phyloP scores from a whole-genome alignment of 2,329 filamentous ascomycete species.

The Trichophyton rubrum region DNA sequence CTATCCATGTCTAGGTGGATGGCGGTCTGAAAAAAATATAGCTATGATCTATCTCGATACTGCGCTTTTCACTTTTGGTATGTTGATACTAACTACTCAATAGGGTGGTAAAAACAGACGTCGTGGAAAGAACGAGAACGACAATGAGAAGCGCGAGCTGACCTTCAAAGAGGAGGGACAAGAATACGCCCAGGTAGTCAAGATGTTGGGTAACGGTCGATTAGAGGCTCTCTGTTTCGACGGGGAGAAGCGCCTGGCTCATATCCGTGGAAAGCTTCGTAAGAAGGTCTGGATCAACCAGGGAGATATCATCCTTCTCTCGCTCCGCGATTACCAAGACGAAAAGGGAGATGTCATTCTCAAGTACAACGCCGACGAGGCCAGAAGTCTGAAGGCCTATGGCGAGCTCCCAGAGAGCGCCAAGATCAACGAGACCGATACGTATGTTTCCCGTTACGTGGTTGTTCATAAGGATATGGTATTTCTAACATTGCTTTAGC shows the following conservation, averaged over 20 bases:
- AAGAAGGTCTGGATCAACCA: conserved; percentile 99
- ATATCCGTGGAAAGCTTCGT: conserved; percentile 89
- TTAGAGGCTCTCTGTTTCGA: conserved; percentile 93
- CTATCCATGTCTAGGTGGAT: conserved; percentile 1
- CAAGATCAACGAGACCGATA: conserved; percentile 99
- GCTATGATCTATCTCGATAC: background rate
- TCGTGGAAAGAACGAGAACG: conserved; percentile 98
- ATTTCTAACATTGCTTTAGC: conserved; percentile 12
- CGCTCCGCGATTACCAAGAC: conserved; percentile 83
- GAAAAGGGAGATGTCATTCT: conserved; percentile 88
- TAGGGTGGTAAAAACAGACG: conserved; percentile 96
- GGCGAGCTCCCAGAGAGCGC: conserved; percentile 93
- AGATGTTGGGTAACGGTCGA: conserved; percentile 93
- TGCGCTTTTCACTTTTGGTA: background rate
- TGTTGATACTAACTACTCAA: background rate
- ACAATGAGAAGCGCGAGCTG: conserved; percentile 97
- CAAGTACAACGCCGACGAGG: conserved; percentile 94
- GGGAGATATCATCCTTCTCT: conserved; percentile 82
- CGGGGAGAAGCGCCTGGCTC: conserved; percentile 70
- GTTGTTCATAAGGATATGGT: background rate
- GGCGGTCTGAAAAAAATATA: background rate
- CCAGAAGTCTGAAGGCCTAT: conserved; percentile 87
- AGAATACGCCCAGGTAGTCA: conserved; percentile 77
- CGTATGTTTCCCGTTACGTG: conserved; percentile 41
- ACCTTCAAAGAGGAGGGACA: conserved; percentile 99